Percentiles rank a stretch among this genome's conserved stretches.
These are phyloP conservation scores for Salix dunnii DNA, from an alignment of 345 rosid genomes.

Conservation along the genomic window DNA sequence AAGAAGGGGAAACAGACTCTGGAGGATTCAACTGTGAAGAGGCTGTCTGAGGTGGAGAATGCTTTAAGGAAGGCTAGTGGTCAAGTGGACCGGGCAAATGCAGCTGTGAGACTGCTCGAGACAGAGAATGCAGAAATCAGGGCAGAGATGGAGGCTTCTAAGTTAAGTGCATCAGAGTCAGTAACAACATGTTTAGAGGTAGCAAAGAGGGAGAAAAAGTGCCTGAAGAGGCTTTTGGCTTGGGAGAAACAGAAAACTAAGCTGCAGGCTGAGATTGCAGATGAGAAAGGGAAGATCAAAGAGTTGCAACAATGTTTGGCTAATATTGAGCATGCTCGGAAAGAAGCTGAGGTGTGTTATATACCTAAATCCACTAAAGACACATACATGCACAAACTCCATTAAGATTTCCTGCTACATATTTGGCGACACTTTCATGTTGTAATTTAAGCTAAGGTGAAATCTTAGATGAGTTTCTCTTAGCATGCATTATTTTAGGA, in stretches of 20 bases:
- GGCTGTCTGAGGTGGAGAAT: constrained; percentile 76
- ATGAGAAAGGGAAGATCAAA: constrained; percentile 66
- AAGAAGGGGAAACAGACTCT: constrained; percentile 82
- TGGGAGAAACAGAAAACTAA: constrained; percentile 83
- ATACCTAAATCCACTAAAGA: background rate
- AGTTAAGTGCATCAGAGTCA: constrained; percentile 87
- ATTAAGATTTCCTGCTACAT: background rate
- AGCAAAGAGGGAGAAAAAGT: constrained; percentile 79
- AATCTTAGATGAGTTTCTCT: background rate
- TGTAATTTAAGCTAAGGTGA: background rate
- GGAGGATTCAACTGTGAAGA: constrained; percentile 76
- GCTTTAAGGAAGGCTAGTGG: constrained; percentile 76
- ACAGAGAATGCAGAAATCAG: constrained; percentile 86
- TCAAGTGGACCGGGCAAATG: constrained; percentile 75
- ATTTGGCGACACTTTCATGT: background rate
- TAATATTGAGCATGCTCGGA: constrained; percentile 46
- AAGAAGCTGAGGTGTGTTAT: constrained; percentile 67
- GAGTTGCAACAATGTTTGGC: constrained; percentile 52
- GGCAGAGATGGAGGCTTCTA: constrained; percentile 91
- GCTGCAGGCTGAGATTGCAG: constrained; percentile 69
- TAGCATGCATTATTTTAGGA: background rate
- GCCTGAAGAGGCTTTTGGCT: constrained; percentile 67
- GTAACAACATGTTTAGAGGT: constrained; percentile 61
- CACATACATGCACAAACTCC: background rate
- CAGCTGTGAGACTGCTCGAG: constrained; percentile 69